Evolutionary conservation across 1,139 yeast species (phyloP).

Genomic region (Candida albicans): DNA sequence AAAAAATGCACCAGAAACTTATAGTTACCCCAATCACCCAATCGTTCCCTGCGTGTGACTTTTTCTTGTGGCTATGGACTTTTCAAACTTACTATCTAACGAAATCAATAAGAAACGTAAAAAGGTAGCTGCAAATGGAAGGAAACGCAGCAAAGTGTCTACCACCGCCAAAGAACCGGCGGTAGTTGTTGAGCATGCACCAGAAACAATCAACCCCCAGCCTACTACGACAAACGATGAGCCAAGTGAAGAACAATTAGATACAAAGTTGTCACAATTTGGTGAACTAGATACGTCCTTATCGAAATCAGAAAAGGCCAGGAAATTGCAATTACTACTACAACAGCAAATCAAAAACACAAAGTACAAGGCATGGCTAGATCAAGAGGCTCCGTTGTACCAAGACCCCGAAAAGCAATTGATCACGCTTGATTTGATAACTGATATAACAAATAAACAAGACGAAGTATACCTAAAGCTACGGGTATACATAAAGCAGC

Average conservation of each 20-base stretch:
- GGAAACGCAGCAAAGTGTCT: slow-evolving; percentile 11
- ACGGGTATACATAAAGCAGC: slow-evolving; percentile 49
- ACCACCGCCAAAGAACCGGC: no score
- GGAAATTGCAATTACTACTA: slow-evolving; percentile 12
- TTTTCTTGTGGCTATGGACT: slow-evolving; percentile 12
- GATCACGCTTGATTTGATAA: slow-evolving; percentile 15
- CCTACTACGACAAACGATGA: slow-evolving; percentile 18
- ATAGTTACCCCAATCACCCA: no score
- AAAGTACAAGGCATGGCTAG: slow-evolving; percentile 16
- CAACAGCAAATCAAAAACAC: slow-evolving; percentile 12
- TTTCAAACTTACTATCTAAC: slow-evolving; percentile 18
- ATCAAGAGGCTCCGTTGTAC: slow-evolving; percentile 11
- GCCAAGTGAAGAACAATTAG: slow-evolving; percentile 23
- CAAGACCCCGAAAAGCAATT: slow-evolving; percentile 9
- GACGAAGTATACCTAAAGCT: slow-evolving; percentile 40
- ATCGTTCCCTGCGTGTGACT: no score
- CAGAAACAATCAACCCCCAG: background rate
- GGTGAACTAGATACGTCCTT: slow-evolving; percentile 8
- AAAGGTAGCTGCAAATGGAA: slow-evolving; percentile 14
- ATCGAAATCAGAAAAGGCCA: slow-evolving; percentile 13
- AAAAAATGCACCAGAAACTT: background rate
- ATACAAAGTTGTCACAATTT: slow-evolving; percentile 13
- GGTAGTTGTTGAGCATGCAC: slow-evolving; percentile 5
- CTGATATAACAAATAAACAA: slow-evolving; percentile 11
- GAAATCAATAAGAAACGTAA: slow-evolving; percentile 15